Base-by-base conservation (phyloP, 139 green algal species). In the Haematococcus lacustris region DNA sequence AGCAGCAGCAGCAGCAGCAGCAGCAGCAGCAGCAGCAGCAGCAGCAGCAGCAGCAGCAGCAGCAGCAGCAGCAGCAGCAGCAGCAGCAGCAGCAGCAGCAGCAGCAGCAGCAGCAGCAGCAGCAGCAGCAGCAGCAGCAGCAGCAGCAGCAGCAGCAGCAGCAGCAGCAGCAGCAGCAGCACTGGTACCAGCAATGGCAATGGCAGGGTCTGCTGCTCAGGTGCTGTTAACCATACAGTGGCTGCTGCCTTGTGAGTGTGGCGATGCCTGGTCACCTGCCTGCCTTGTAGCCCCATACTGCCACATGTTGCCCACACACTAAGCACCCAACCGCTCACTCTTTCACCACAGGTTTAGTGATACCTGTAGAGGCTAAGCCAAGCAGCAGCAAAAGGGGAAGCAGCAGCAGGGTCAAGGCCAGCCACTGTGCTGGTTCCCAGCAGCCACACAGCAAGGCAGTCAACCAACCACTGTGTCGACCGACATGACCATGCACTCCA, bases 51-150 rank as follows among this genome's bases (percentile, higher is more conserved):
- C 59, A 40, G 21, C 21, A 51, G 64, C 30, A 7, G 33, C 6
- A 50, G 64, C 13, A 70, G 7, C 47, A 67, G 47, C 62, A 71
- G 34, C 41, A 57, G 62, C 63, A 57, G 34, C 62, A 77, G 34
- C 34, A 71, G 30, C 61, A 65, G 26, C 60, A 76, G 60, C 71
- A 70, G 59, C 60, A 73, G 67, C 28, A 73, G 67, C 5, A 73
- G 43, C 38, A 41, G 21, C 39, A 73, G 5, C 64, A 70, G 64
- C 64, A 70, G 35, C 64, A 70, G 64, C 64, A 70, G 64, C 64
- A 72, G 53, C 38, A 62, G 23, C 21, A 38, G 68, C 34, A 65
- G 17, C 21, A 35, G 23, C 2, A 9, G 9, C 30, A 3, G 32
- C 35, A 23, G 26, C 32, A 6, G n/a, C 6, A 21, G 32, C 9